phyloP scores from a whole-genome alignment of 1,284 basidiomycete genomes.

The Rhodotorula sp. region DNA sequence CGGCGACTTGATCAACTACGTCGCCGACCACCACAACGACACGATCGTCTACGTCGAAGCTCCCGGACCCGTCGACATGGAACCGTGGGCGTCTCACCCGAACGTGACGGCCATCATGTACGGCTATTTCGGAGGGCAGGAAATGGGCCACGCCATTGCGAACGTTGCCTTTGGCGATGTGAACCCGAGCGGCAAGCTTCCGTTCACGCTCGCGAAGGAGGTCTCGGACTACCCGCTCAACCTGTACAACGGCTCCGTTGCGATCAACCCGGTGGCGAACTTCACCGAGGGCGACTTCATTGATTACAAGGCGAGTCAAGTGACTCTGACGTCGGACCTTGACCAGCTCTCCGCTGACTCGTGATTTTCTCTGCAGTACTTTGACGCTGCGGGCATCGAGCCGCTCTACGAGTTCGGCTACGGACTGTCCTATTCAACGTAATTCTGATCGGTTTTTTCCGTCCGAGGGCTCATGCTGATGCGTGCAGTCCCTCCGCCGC shows the following conservation, averaged over 20 bases:
- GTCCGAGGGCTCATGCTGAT: neutral
- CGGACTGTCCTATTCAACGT: slow-evolving; percentile 52
- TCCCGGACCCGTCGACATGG: slow-evolving; percentile 34
- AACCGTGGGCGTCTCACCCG: slow-evolving; percentile 32
- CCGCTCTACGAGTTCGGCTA: slow-evolving; percentile 55
- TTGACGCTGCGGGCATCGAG: slow-evolving; percentile 50
- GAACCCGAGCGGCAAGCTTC: slow-evolving; percentile 54
- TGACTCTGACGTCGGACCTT: neutral
- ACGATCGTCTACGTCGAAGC: slow-evolving; percentile 70
- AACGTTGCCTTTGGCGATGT: slow-evolving; percentile 52
- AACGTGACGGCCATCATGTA: slow-evolving; percentile 42
- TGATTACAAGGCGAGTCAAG: slow-evolving; percentile 40
- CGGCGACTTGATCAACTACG: slow-evolving; percentile 45
- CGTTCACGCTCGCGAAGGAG: slow-evolving; percentile 61
- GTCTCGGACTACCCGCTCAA: slow-evolving; percentile 59
- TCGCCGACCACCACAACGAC: slow-evolving; percentile 57
- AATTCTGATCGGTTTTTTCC: neutral
- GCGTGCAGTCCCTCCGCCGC: neutral
- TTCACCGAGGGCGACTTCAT: slow-evolving; percentile 60
- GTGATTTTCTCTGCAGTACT: slow-evolving; percentile 45
- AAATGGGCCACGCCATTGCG: slow-evolving; percentile 45
- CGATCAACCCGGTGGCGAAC: slow-evolving; percentile 3
- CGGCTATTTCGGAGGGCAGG: slow-evolving; percentile 43
- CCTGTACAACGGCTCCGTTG: slow-evolving; percentile 24
- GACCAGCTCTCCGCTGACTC: neutral